Conservation (phyloP, 495 filamentous ascomycete species). For the Immersiella caudata region DNA sequence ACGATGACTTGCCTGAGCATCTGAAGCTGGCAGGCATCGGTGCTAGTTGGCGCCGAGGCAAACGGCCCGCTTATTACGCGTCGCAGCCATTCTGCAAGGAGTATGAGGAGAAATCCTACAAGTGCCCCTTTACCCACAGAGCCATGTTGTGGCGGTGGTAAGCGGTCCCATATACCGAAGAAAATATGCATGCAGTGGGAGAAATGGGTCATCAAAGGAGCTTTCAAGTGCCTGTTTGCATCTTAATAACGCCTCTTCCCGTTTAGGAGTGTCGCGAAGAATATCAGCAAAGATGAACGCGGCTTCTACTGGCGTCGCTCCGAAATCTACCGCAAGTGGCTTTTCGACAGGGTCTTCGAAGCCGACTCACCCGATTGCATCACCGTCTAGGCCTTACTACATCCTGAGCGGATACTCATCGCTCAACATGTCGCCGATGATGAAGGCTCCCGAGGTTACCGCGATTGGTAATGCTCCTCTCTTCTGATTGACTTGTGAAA, state of each 20-base stretch:
- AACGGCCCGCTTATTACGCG: background rate
- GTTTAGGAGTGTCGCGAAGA: slow-evolving; percentile 6
- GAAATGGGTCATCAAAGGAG: no score
- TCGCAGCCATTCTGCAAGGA: background rate
- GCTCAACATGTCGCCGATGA: slow-evolving; percentile 14
- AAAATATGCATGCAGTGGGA: no score
- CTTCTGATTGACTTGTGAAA: no score
- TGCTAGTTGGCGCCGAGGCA: background rate
- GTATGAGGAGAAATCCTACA: slow-evolving; percentile 12
- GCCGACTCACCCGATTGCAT: background rate
- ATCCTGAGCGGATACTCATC: slow-evolving; percentile 17
- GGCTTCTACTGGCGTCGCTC: slow-evolving; percentile 8
- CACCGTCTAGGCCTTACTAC: slow-evolving; percentile 8
- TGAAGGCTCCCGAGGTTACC: slow-evolving; percentile 13
- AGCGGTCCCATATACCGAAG: background rate
- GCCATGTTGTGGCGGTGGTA: slow-evolving; percentile 13
- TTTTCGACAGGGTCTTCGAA: slow-evolving; percentile 10
- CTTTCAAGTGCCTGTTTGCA: no score
- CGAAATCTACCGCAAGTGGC: slow-evolving; percentile 11
- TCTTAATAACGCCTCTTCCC: background rate
- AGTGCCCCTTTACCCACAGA: slow-evolving; percentile 7
- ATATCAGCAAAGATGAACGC: background rate
- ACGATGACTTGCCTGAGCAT: slow-evolving; percentile 15
- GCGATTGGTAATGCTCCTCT: slow-evolving; percentile 3
- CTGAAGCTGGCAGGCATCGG: slow-evolving; percentile 3